Conservation (phyloP, 2,329 filamentous ascomycete genomes). For the Fusarium pseudocircinatum region DNA sequence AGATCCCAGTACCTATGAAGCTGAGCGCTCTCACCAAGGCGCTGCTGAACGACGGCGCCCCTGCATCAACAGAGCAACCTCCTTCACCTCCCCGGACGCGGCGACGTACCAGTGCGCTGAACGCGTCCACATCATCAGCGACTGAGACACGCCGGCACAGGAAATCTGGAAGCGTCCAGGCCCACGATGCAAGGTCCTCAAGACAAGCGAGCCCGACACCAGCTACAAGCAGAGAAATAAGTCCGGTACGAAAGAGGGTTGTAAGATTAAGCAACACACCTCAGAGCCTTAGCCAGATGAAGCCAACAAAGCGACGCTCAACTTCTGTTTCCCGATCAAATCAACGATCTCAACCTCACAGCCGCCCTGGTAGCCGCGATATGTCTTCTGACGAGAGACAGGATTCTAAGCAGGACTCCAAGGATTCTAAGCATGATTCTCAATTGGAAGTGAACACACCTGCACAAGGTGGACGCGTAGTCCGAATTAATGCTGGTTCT, state of each 20-base stretch:
- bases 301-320: conserved; percentile 57
- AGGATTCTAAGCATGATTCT: conserved; percentile 39
- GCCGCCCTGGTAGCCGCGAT: conserved; percentile 54
- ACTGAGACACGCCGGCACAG: conserved; percentile 57
- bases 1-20: conserved; percentile 90
- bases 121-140: conserved; percentile 54
- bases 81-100: conserved; percentile 60
- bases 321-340: conserved; percentile 58
- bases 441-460: conserved; percentile 63
- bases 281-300: conserved; percentile 54
- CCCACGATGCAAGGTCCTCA: conserved; percentile 50
- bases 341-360: conserved; percentile 46
- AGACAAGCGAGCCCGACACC: conserved; percentile 55
- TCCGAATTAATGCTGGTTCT: conserved; percentile 64
- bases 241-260: conserved; percentile 65
- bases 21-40: conserved; percentile 93
- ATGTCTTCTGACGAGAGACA: conserved; percentile 53
- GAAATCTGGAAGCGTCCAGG: conserved; percentile 60
- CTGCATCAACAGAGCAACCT: conserved; percentile 53
- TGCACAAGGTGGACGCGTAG: conserved; percentile 60
- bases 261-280: conserved; percentile 65
- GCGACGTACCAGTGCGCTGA: conserved; percentile 59
- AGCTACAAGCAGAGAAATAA: conserved; percentile 56
- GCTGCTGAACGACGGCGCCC: conserved; percentile 73
- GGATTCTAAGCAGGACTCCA: conserved; percentile 40